Conservation (phyloP, 495 filamentous ascomycete genomes). For the Aspergillus hancockii region DNA sequence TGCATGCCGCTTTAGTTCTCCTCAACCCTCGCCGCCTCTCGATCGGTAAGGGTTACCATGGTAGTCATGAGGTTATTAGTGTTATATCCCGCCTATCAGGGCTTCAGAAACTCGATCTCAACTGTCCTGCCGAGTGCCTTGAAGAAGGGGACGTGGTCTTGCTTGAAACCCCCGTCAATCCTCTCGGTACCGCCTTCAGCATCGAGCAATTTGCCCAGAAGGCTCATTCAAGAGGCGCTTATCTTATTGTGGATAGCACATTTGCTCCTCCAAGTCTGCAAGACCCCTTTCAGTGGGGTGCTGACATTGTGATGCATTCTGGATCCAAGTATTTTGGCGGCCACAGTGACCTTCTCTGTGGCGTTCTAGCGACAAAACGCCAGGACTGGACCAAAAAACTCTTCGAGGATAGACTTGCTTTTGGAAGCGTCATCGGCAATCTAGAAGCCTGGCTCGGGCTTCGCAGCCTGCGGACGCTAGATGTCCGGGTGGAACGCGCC, state of each 20-base stretch:
- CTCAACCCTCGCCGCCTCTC: conserved; percentile 71
- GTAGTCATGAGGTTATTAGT: conserved; percentile 72
- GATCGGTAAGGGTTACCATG: conserved; percentile 79
- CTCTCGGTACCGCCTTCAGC: conserved; percentile 68
- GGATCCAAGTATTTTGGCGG: conserved; percentile 91
- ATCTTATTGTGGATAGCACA: conserved; percentile 76
- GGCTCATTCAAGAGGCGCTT: conserved; percentile 66
- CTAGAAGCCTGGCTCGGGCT: conserved; percentile 85
- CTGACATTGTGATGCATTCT: conserved; percentile 79
- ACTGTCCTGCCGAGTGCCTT: conserved; percentile 51
- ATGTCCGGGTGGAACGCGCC: conserved; percentile 70
- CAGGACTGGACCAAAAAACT: conserved; percentile 55
- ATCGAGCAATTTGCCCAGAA: conserved; percentile 62
- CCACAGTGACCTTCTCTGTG: conserved; percentile 82
- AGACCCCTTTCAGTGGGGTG: conserved; percentile 75
- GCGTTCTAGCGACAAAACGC: conserved; percentile 62
- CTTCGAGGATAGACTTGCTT: conserved; percentile 57
- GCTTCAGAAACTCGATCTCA: conserved; percentile 58
- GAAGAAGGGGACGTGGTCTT: conserved; percentile 74
- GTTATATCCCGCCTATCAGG: conserved; percentile 66
- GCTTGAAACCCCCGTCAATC: conserved; percentile 84
- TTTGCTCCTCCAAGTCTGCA: conserved; percentile 82
- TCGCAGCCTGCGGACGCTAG: conserved; percentile 74
- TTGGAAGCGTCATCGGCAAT: conserved; percentile 78
- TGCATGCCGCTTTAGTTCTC: conserved; percentile 72